Base-by-base conservation (phyloP, 2,329 filamentous ascomycete genomes). In the Colletotrichum brevisporum region DNA sequence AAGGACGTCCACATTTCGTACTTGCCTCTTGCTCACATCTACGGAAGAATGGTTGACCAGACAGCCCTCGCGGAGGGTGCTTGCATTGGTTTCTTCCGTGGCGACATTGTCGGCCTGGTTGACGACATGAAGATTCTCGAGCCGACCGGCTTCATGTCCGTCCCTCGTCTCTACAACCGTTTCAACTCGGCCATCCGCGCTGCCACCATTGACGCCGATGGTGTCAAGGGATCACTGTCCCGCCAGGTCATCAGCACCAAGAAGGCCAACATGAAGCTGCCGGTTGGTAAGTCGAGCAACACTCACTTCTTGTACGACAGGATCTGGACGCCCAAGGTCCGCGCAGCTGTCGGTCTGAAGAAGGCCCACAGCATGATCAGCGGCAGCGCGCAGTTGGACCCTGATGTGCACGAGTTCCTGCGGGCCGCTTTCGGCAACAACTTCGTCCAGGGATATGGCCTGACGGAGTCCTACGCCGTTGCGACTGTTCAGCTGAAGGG, bases 1-100 rank as follows among this genome's bases (percentile, higher is more conserved):
- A 80, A 80, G 70, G 92, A 96, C 73, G 83, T 91, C 3, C 85
- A 91, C 73, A 88, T 94, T 67, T 98, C 95, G 1, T 99, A 98
- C 81, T 88, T 99, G 59, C 96, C 96, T 0, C 84, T 98, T 47
- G 96, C 96, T 10, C 96, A 99, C 78, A 98, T 99, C 75, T 98
- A 94, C 79, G 93, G 95, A 72, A 92, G 96, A 63, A 86, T 98
- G 73, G 85, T 91, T 48, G 96, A 99, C 78, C 92, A 97, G 78
- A 84, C 86, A 4, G 88, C 89, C 15, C 84, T 98, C 16, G 89
- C 92, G 75, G 86, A 89, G 60, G 95, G 94, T 63, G 89, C 89
- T 41, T 84, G 89, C 9, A 90, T 98, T 74, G 96, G 95, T 13
- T 99, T 95, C 81, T 99, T 98, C 88, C 94, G 96, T 74, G 96